phyloP scores from a whole-genome alignment of 208 protist genomes.

The Leishmania aethiopica region DNA sequence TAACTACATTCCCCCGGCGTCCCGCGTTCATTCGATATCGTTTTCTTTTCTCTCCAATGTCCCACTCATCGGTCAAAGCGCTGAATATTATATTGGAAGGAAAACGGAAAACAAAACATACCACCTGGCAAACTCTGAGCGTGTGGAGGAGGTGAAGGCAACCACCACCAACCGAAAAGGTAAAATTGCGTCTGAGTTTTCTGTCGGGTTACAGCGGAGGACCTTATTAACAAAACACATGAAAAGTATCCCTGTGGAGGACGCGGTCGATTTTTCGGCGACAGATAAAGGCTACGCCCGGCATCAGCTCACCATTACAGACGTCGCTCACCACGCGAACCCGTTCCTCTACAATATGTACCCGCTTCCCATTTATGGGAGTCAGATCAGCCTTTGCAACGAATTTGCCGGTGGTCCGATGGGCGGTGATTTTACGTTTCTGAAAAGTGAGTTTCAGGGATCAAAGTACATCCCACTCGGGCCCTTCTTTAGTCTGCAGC shows the following conservation, averaged over 20 bases:
- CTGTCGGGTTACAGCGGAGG: conserved; percentile 75
- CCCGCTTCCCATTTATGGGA: conserved; percentile 76
- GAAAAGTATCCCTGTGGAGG: conserved; percentile 32
- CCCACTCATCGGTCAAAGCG: conserved; percentile 71
- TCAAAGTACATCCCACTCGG: conserved; percentile 74
- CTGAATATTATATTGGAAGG: conserved; percentile 76
- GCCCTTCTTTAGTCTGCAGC: conserved; percentile 75
- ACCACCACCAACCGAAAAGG: conserved; percentile 56
- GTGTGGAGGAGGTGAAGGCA: conserved; percentile 74
- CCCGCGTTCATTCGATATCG: conserved; percentile 71
- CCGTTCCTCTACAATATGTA: conserved; percentile 85
- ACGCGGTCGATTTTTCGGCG: conserved; percentile 51
- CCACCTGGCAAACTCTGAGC: conserved; percentile 65
- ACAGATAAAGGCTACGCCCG: conserved; percentile 77
- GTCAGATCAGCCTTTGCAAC: conserved; percentile 44
- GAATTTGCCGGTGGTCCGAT: conserved; percentile 69
- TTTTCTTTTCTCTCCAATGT: conserved; percentile 82
- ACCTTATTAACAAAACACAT: conserved; percentile 59
- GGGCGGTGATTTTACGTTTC: conserved; percentile 63
- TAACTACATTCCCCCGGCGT: conserved; percentile 84
- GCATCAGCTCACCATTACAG: conserved; percentile 55
- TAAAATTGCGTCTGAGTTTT: conserved; percentile 55
- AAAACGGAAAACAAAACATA: conserved; percentile 68
- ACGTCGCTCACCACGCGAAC: conserved; percentile 69
- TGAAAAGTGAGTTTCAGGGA: conserved; percentile 74